Base-by-base conservation (phyloP, 306 rosid genomes). In the Myrica gale region DNA sequence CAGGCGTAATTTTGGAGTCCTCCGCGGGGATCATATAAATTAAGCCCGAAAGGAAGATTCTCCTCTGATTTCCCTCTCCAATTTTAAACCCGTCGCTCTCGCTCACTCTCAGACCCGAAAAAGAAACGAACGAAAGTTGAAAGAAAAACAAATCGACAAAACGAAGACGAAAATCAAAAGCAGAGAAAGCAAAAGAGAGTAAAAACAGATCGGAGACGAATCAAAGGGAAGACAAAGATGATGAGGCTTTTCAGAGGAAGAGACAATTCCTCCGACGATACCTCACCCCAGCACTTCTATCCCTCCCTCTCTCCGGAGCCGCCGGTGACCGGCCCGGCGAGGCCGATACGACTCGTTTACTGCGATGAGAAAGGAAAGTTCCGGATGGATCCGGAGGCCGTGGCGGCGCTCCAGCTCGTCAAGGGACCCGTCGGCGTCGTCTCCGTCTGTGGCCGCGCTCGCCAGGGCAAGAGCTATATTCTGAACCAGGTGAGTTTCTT, bases 331-430 rank as follows among this genome's bases (percentile, higher is more conserved):
- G 97, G 97, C 2, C 96, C 96, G 0, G 92, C 93, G 47, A 85
- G 95, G 88, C 96, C 98, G 7, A 85, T 95, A 15, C 91, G 97
- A 0, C 83, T 95, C 5, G 91, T 95, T 9, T 95, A 90, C 83
- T 88, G 89, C 79, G 98, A 95, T 51, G 97, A 90, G 61, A 90
- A 91, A 47, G 98, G 98, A 2, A 87, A 86, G 96, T 91, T 94
- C 74, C 88, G 84, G 57, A 94, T 91, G 95, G 97, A 94, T 90
- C 98, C 97, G 4, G 97, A 91, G 78, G 97, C 98, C 26, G 96
- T 94, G 16, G 97, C 98, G 8, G 71, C 89, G 39, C 84, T 94
- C 15, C 98, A 94, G 78, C 97, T 91, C 7, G 97, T 94, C 1
- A 94, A 94, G 84, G 98, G 84, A 21, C 98, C 98, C 13, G 89